A percentile compares a stretch with the other conserved stretches of the same genome.
phyloP scores from a whole-genome alignment of 2,329 filamentous ascomycete genomes.

The Orbilia quercus region DNA sequence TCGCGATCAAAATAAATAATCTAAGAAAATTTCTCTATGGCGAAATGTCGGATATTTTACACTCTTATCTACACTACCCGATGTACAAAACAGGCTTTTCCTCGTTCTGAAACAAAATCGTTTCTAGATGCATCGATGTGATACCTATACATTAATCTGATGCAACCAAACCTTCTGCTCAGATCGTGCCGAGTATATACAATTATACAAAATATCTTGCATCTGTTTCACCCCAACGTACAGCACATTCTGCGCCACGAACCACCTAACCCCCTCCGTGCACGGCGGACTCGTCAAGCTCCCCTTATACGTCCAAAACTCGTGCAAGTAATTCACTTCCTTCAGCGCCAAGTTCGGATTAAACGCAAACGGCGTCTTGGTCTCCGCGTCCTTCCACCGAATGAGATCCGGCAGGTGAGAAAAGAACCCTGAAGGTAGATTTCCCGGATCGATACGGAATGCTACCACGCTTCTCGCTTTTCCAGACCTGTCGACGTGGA shows the following conservation, averaged over 20 bases:
- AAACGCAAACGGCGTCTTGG: slow-evolving; percentile 59
- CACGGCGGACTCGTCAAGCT: slow-evolving; percentile 67
- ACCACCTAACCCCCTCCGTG: slow-evolving; percentile 66
- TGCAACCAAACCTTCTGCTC: slow-evolving; percentile 67
- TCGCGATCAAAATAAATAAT: slow-evolving; percentile 7
- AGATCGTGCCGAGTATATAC: slow-evolving; percentile 65
- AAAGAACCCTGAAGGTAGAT: slow-evolving; percentile 63
- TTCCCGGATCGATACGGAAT: slow-evolving; percentile 65
- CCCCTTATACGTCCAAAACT: slow-evolving; percentile 67
- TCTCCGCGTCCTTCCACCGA: slow-evolving; percentile 62
- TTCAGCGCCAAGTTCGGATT: slow-evolving; percentile 62
- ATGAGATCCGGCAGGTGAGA: slow-evolving; percentile 64
- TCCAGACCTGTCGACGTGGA: slow-evolving; percentile 65
- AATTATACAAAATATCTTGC: slow-evolving; percentile 65
- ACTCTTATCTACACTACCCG: no score
- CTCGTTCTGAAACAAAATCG: not conserved
- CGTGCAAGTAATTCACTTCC: slow-evolving; percentile 63
- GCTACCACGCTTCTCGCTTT: slow-evolving; percentile 66
- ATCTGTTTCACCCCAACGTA: slow-evolving; percentile 66
- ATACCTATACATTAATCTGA: slow-evolving; percentile 62
- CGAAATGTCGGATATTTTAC: no score
- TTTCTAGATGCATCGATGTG: not conserved
- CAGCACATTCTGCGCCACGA: slow-evolving; percentile 64
- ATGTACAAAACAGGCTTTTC: no score
- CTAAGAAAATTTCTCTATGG: not conserved